Percentiles rank a stretch among this genome's conserved stretches.
Conservation (phyloP, 306 rosid genomes). For the Prunus fruticosa region DNA sequence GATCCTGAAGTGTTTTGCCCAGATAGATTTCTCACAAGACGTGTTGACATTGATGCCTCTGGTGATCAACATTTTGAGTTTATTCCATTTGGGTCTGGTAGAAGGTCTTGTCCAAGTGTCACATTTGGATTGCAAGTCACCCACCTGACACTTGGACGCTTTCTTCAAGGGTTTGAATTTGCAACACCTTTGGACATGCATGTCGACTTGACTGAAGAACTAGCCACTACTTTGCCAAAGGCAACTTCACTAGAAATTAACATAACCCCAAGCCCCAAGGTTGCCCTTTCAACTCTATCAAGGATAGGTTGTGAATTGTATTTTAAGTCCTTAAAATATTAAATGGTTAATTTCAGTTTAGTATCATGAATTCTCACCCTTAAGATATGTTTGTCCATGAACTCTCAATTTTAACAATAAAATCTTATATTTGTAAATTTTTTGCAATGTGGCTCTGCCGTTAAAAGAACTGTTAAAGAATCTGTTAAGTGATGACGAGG, state of each 20-base stretch:
- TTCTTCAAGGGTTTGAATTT: conserved; percentile 53
- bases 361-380: too few species aligned
- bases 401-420: too few species aligned
- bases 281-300: conserved; percentile 14
- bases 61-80: conserved; percentile 38
- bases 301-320: neutral
- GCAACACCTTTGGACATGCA: conserved; percentile 13
- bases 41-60: conserved; percentile 28
- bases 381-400: too few species aligned
- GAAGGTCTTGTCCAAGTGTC: conserved; percentile 56
- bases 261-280: conserved; percentile 35
- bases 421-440: too few species aligned
- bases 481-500: too few species aligned
- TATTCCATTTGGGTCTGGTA: conserved; percentile 52
- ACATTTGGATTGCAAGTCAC: conserved; percentile 38
- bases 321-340: too few species aligned
- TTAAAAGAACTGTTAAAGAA: too few species aligned
- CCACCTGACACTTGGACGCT: conserved; percentile 39
- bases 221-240: conserved; percentile 47
- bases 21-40: conserved; percentile 37
- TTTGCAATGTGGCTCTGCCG: too few species aligned
- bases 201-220: conserved; percentile 49
- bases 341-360: too few species aligned
- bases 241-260: conserved; percentile 32
- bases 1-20: conserved; percentile 48